Evolutionary conservation across 306 rosid species (phyloP), one percentile per base, ranked within the genome.

Genomic region (Nissolia schottii): DNA sequence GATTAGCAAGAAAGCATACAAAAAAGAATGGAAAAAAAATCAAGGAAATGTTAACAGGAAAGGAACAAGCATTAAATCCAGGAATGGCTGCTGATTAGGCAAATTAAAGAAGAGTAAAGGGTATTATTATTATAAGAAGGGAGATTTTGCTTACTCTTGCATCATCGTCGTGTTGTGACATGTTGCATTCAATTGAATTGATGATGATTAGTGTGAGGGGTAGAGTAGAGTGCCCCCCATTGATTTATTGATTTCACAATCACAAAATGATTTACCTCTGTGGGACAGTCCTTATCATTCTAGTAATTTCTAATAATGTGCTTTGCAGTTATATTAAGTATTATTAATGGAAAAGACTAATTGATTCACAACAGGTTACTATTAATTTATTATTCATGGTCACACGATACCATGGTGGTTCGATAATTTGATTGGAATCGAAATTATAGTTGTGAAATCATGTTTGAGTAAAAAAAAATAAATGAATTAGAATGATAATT

Each of bases 51-150:
- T 14, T 60, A 69, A 68, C n/a, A 51, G 58, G 27, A 70, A 81
- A 80, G 59, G 35, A 83, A 76, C 85, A 66, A 55, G 38, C 70
- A 64, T 76, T 79, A 76, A 61, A 62, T 35, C 75, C 76, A 72
- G 37, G 41, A 13, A 45, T 45, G 8, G 51, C 3, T 37, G 1
- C 2, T 37, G 12, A 14, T 37, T 37, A 8, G 8, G 11, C n/a
- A n/a, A 43, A 43, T 10, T 7, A 27, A 57, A 57, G 40, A 15
- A 29, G 40, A 6, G 6, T 2, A 1, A 13, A 41, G n/a, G n/a
- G n/a, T n/a, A n/a, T n/a, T n/a, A n/a, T n/a, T n/a, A n/a, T n/a
- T n/a, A n/a, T n/a, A n/a, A n/a, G n/a, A n/a, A n/a, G 18, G 22
- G 51, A 45, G 18, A 19, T 22, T n/a, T 15, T 45, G 51, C 22